A percentile compares a stretch with the other conserved stretches of the same genome.
Conservation (phyloP, 306 rosid species). For the Quercus agrifolia region DNA sequence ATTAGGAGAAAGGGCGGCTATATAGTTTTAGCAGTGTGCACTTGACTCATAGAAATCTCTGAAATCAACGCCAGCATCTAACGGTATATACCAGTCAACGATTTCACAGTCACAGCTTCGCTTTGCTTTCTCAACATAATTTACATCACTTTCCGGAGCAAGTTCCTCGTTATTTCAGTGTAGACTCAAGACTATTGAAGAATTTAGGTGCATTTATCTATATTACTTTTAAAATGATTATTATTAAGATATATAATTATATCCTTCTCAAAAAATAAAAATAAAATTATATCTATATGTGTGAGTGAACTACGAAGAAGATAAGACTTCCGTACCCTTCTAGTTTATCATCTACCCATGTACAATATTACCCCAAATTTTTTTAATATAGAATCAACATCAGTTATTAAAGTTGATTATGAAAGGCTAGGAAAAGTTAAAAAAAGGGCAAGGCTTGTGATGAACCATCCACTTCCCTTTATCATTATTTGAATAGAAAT, state of each 20-base stretch:
- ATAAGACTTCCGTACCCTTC: neutral
- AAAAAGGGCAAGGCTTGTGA: no score
- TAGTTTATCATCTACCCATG: neutral
- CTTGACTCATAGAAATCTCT: neutral
- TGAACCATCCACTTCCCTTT: no score
- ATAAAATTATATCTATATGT: no score
- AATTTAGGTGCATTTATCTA: no score
- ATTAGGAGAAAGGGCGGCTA: neutral
- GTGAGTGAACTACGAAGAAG: neutral
- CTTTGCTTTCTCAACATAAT: neutral
- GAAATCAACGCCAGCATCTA: slow-evolving; percentile 15
- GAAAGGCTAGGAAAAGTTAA: no score
- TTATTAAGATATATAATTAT: no score
- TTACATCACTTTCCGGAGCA: neutral
- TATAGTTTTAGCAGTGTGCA: neutral
- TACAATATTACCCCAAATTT: no score
- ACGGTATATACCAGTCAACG: neutral
- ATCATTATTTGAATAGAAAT: no score
- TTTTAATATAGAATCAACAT: no score
- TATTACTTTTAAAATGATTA: no score
- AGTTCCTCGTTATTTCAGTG: neutral
- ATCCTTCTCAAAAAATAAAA: no score
- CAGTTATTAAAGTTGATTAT: no score
- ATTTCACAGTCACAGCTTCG: neutral
- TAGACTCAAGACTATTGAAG: neutral